Evolutionary conservation across 2,329 filamentous ascomycete genomes (phyloP), one percentile per base, ranked within the genome.

Genomic region (Phyllosticta capitalensis): DNA sequence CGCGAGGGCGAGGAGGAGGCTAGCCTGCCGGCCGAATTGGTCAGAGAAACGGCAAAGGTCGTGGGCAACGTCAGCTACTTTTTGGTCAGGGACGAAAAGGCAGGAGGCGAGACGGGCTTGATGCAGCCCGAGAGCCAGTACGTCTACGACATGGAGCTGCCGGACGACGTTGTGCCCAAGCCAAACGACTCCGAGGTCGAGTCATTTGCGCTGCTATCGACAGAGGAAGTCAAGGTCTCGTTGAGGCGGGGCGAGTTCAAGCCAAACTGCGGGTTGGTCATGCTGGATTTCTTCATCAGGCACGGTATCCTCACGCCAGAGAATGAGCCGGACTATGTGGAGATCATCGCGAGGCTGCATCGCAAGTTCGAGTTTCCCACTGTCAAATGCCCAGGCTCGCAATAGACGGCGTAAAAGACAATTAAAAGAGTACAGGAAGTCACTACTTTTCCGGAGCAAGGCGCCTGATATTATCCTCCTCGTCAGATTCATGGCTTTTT

Each of bases 81-180:
- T 64, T 88, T 92, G 75, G 81, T 95, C 64, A 84, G 91, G 10
- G 86, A 90, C 67, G 77, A 82, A 66, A 80, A 84, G 33, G 85
- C 90, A 2, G 90, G 90, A 10, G 92, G 91, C 9, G 90, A 96
- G 74, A 83, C 81, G 9, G 87, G 86, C 10, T 79, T 95, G 67
- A 80, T 96, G 69, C 92, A 95, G 74, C 94, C 94, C 0, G 94
- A 97, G 75, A 86, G 85, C 67, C 87, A 97, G 74, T 96, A 91
- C 78, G 79, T 96, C 52, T 99, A 94, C 75, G 91, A 99, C 71
- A 76, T 97, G 63, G 86, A 90, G 72, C 77, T 99, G 63, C 82
- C 86, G 1, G 74, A 77, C 5, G 83, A 85, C 61, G 79, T 90
- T 3, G 76, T 83, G 38, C 91, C 88, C 12, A 82, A 81, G 69